Conservation (phyloP, 176 grass and related monocot genomes). For the Carex scoparia region DNA sequence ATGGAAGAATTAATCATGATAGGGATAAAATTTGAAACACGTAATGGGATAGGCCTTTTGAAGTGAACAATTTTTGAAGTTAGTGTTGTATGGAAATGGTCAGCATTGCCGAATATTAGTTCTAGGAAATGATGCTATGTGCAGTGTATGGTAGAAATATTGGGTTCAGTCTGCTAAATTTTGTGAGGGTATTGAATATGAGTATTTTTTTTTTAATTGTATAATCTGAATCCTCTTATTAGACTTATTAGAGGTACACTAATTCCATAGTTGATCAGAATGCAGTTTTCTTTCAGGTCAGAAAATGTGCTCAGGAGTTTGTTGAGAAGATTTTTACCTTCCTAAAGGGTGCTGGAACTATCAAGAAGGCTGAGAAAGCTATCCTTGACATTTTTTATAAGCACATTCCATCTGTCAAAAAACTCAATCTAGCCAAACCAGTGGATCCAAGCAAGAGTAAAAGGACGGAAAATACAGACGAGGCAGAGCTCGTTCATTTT, state of each 20-base stretch:
- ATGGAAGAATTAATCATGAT: neutral
- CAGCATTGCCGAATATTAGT: neutral
- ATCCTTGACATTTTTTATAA: slow-evolving; percentile 60
- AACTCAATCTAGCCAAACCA: slow-evolving; percentile 27
- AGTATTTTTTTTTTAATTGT: neutral
- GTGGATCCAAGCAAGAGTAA: slow-evolving; percentile 31
- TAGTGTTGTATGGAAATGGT: neutral
- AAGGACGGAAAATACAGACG: slow-evolving; percentile 23
- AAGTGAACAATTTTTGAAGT: neutral
- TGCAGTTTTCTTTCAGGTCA: slow-evolving; percentile 44
- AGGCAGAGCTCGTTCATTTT: slow-evolving; percentile 47
- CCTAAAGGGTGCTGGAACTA: slow-evolving; percentile 38
- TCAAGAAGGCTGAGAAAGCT: slow-evolving; percentile 53
- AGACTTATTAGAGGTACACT: neutral
- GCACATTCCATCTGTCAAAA: slow-evolving; percentile 40
- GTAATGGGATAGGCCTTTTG: neutral
- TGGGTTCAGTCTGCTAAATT: neutral
- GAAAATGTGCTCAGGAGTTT: slow-evolving; percentile 70
- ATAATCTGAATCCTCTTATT: neutral
- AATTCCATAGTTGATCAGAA: neutral
- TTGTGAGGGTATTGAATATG: neutral
- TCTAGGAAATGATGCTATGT: neutral
- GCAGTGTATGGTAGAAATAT: neutral
- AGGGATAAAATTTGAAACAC: neutral
- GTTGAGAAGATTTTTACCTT: slow-evolving; percentile 54